phyloP scores from a whole-genome alignment of 1,284 basidiomycete species.

The Cryptococcus sp. region DNA sequence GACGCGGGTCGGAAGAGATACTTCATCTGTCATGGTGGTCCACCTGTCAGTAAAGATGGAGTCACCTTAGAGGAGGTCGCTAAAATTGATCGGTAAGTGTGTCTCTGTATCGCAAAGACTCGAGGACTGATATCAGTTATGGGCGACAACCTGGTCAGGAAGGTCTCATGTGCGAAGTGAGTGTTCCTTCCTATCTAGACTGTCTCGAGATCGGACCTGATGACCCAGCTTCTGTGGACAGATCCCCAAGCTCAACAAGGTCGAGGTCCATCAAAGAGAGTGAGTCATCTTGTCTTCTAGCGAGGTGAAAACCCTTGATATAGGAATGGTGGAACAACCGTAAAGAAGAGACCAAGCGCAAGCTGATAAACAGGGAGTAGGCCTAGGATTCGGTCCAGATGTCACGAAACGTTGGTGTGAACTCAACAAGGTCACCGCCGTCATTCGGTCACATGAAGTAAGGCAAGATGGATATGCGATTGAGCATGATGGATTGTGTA shows the following conservation, averaged over 20 bases:
- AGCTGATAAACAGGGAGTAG: conserved; percentile 67
- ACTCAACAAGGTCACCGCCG: conserved; percentile 76
- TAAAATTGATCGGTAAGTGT: conserved; percentile 63
- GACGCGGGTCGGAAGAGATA: conserved; percentile 79
- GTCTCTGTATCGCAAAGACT: not conserved
- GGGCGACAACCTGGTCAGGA: conserved; percentile 90
- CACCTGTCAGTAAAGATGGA: conserved; percentile 85
- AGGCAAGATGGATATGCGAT: conserved; percentile 66
- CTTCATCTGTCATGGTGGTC: conserved; percentile 92
- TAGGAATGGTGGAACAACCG: too few relatives aligned
- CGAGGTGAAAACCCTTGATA: not conserved
- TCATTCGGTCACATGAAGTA: conserved; percentile 96
- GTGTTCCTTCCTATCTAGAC: conserved; percentile 3
- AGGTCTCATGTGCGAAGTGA: conserved; percentile 78
- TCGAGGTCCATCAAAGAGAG: conserved; percentile 94
- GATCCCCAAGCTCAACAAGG: conserved; percentile 88
- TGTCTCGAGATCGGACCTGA: conserved; percentile 1
- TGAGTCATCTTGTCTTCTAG: conserved; percentile 39
- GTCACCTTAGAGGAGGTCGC: conserved; percentile 89
- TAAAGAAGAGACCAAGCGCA: too few relatives aligned
- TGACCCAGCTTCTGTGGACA: conserved; percentile 72
- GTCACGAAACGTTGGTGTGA: conserved; percentile 84
- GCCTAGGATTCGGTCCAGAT: conserved; percentile 93
- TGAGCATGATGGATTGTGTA: conserved; percentile 54
- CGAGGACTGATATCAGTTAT: conserved; percentile 46